Conservation (phyloP, 331 rosid genomes). For the Pyrus hybrid region DNA sequence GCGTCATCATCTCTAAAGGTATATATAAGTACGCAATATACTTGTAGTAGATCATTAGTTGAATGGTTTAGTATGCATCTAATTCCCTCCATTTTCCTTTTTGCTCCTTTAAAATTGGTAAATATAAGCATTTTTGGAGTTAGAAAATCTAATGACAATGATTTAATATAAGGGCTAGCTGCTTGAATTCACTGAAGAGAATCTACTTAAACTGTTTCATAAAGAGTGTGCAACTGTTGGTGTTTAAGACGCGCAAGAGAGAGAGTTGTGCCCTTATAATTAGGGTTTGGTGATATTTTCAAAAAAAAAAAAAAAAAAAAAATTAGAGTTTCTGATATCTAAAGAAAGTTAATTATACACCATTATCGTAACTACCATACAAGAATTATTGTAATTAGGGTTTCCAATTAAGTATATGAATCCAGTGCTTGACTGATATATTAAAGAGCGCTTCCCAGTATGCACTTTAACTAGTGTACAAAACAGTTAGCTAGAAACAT, state of each 20-base stretch:
- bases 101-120: too few relatives aligned
- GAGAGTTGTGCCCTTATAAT: not conserved
- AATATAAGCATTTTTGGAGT: too few relatives aligned
- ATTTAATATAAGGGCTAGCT: not conserved
- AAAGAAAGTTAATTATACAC: not conserved
- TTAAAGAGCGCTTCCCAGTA: not conserved
- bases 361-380: not conserved
- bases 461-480: not conserved
- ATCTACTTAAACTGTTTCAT: not conserved
- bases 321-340: not conserved
- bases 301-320: not conserved
- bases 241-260: not conserved
- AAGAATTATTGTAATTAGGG: not conserved
- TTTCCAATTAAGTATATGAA: not conserved
- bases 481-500: not conserved
- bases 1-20: constrained; percentile 67
- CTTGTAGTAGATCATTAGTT: not conserved
- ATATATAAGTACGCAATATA: not conserved
- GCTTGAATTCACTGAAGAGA: not conserved
- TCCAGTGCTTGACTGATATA: not conserved
- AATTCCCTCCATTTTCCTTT: too few relatives aligned
- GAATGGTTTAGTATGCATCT: not conserved
- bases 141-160: not conserved
- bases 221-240: not conserved
- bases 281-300: not conserved